phyloP scores from a whole-genome alignment of 2,329 filamentous ascomycete genomes.

The Neospermospora avenae region DNA sequence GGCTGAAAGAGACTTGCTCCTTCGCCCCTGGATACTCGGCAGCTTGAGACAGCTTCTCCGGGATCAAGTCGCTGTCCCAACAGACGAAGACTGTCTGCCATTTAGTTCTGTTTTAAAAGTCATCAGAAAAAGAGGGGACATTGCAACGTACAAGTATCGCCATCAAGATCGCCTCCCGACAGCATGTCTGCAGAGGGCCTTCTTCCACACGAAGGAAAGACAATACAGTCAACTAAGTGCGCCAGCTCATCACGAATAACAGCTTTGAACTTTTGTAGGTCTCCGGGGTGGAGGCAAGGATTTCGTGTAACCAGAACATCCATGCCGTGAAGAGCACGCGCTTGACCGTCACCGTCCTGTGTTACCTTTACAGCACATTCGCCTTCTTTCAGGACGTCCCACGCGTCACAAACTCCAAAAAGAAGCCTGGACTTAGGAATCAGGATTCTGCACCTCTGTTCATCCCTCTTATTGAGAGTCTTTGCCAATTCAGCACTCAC shows the following conservation, averaged over 20 bases:
- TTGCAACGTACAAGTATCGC: background rate
- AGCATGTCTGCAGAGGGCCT: background rate
- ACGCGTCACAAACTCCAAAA: constrained; percentile 3
- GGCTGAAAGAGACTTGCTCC: background rate
- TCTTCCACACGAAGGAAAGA: background rate
- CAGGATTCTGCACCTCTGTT: background rate
- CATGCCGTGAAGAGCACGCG: background rate
- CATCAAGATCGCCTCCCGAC: background rate
- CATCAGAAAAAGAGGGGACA: background rate
- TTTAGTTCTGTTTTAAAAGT: background rate
- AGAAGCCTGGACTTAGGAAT: background rate
- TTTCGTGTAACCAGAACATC: background rate
- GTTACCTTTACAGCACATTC: constrained; percentile 1
- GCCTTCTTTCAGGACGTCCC: background rate
- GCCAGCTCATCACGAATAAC: background rate
- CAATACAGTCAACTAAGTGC: constrained; percentile 1
- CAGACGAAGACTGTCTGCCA: background rate
- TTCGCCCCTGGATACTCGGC: background rate
- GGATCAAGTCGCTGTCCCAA: constrained; percentile 1
- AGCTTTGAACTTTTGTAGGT: constrained; percentile 1
- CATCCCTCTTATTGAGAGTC: background rate
- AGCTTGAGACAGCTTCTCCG: background rate
- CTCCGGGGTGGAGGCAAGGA: constrained; percentile 1
- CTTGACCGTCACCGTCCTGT: background rate
- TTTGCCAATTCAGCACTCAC: background rate